phyloP scores from a whole-genome alignment of 139 green algal species.

The Diplosphaera chodatii region DNA sequence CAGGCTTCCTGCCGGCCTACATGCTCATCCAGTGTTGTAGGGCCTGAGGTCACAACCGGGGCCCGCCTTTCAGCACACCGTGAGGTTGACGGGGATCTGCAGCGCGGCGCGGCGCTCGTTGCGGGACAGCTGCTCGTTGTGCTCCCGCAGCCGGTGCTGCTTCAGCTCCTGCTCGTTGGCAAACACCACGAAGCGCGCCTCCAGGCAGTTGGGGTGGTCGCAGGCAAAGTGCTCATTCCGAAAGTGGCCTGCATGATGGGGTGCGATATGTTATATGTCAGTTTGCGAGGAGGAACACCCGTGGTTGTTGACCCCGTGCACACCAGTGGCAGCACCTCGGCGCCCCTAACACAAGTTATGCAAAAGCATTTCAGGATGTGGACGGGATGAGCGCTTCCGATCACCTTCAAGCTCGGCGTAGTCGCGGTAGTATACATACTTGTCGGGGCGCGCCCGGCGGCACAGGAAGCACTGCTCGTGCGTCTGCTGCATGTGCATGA shows the following conservation, averaged over 20 bases:
- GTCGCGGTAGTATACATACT: constrained; percentile 88
- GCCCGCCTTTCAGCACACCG: too few species aligned
- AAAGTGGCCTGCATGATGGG: constrained; percentile 86
- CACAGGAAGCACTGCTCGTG: constrained; percentile 92
- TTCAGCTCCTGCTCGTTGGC: constrained; percentile 69
- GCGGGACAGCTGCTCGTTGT: constrained; percentile 59
- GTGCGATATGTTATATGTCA: too few species aligned
- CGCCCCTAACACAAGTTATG: too few species aligned
- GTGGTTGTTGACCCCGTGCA: too few species aligned
- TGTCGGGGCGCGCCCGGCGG: constrained; percentile 49
- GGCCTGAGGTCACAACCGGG: too few species aligned
- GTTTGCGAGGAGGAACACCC: too few species aligned
- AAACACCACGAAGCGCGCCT: constrained; percentile 91
- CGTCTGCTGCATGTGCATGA: constrained; percentile 80
- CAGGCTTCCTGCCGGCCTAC: too few species aligned
- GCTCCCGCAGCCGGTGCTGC: constrained; percentile 64
- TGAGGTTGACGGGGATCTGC: constrained; percentile 55
- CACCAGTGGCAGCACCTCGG: too few species aligned
- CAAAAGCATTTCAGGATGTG: neutral
- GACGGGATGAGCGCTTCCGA: neutral
- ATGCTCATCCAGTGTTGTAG: too few species aligned
- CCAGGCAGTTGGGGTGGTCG: constrained; percentile 73
- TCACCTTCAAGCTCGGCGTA: constrained; percentile 73
- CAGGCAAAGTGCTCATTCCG: constrained; percentile 72
- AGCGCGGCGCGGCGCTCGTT: constrained; percentile 60